phyloP scores from a whole-genome alignment of 345 rosid species.

The Eucalyptus pumila region DNA sequence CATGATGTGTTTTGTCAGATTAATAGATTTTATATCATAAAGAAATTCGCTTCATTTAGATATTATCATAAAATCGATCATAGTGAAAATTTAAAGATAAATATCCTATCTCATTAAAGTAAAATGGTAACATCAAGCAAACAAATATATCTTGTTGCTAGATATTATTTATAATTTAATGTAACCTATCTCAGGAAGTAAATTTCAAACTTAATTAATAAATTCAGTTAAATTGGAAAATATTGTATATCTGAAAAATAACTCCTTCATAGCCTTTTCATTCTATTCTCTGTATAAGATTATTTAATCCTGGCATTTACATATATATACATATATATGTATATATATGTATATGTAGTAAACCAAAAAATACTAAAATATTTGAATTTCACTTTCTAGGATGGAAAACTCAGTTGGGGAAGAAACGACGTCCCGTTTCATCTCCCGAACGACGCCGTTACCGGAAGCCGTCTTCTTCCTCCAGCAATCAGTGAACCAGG shows the following conservation, averaged over 20 bases:
- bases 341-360: no score
- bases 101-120: background rate
- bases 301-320: accelerated
- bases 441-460: background rate
- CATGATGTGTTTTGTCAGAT: background rate
- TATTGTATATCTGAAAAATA: background rate
- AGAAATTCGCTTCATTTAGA: background rate
- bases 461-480: background rate
- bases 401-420: background rate
- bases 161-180: background rate
- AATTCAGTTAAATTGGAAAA: background rate
- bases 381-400: background rate
- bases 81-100: background rate
- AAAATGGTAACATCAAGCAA: background rate
- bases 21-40: background rate
- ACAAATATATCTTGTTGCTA: background rate
- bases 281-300: background rate
- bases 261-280: background rate
- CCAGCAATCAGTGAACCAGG: background rate
- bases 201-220: background rate
- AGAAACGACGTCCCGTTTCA: background rate
- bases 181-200: background rate
- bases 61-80: background rate
- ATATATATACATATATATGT: no score
- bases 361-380: no score